Base-by-base conservation (phyloP, 768 basidiomycete genomes). In the Pholiota conissans region DNA sequence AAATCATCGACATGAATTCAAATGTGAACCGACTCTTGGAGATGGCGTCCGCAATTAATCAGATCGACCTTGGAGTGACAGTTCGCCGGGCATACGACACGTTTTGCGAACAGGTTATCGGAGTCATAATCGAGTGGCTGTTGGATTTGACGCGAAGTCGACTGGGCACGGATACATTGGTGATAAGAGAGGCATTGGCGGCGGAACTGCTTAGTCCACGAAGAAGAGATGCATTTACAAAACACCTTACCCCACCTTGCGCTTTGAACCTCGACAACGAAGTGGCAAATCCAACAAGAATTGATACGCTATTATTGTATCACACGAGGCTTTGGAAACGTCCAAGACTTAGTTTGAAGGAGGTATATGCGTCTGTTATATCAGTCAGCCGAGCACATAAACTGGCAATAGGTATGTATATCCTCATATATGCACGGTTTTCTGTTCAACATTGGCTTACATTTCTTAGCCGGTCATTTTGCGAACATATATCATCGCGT, bases 31-130 rank as follows among this genome's bases (percentile, higher is more conserved):
- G 76, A 47, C 77, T 96, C 32, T 80, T 95, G 22, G 90, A 91
- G 60, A 86, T 88, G 52, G 92, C 93, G 0, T 86, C 86, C 58
- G 79, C 83, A 52, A 86, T 98, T 59, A 76, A 86, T 5, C 89
- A 93, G 66, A 94, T 98, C 57, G 96, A 98, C 63, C 77, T 98
- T 2, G 93, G 90, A 13, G 91, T 97, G 35, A 95, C 92, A 3
- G 85, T 98, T 52, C 86, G 95, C 3, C 81, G 90, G 39, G 89
- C 91, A 5, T 86, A 88, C 65, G 93, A 96, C 65, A 91, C 90
- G 0, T 97, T 94, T 67, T 82, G 89, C 61, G 96, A 98, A 67
- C 88, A 94, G 69, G 81, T 93, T 34, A 86, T 84, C 6, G 84
- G 84, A 1, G 89, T 93, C 40, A 83, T 97, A 58, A 89, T 95